Conservation (phyloP, 2,329 filamentous ascomycete genomes). For the Tolypocladium paradoxum region DNA sequence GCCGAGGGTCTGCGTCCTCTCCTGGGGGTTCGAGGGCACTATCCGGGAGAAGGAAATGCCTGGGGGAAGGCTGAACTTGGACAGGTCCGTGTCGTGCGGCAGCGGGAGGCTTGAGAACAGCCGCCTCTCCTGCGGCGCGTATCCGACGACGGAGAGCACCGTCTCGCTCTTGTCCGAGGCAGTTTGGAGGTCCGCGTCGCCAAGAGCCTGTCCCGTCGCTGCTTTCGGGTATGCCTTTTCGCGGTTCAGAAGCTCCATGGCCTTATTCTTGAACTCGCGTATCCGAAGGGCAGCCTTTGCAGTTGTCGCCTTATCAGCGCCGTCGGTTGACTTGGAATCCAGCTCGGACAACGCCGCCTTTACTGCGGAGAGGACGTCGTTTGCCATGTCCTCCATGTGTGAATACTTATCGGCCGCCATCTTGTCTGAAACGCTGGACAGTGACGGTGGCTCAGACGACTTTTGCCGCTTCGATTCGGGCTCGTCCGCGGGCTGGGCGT, state of each 20-base stretch:
- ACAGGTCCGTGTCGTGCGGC: conserved; percentile 18
- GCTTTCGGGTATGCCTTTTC: conserved; percentile 42
- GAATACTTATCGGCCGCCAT: conserved; percentile 40
- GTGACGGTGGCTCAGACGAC: conserved; percentile 30
- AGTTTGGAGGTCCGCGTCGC: conserved; percentile 27
- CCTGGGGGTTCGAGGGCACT: conserved; percentile 22
- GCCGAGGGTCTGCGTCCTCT: conserved; percentile 54
- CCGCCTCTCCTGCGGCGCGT: conserved; percentile 62
- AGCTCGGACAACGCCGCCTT: conserved; percentile 38
- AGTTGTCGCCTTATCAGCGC: conserved; percentile 15
- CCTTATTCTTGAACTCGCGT: conserved; percentile 48
- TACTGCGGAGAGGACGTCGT: conserved; percentile 41
- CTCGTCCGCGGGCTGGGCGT: conserved; percentile 32
- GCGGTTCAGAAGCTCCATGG: conserved; percentile 51
- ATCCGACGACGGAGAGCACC: conserved; percentile 68
- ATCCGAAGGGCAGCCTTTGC: conserved; percentile 32
- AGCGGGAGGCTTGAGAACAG: conserved; percentile 72
- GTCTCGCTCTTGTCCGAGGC: conserved; percentile 34
- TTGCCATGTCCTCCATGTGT: conserved; percentile 54
- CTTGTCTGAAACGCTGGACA: conserved; percentile 43
- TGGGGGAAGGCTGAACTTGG: conserved; percentile 51
- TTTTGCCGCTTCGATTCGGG: conserved; percentile 52
- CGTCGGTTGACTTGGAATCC: conserved; percentile 20
- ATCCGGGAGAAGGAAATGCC: conserved; percentile 48
- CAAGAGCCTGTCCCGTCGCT: conserved; percentile 26